Base-by-base conservation (phyloP, 805 yeast genomes). In the Starmerella khaoyaiensis region DNA sequence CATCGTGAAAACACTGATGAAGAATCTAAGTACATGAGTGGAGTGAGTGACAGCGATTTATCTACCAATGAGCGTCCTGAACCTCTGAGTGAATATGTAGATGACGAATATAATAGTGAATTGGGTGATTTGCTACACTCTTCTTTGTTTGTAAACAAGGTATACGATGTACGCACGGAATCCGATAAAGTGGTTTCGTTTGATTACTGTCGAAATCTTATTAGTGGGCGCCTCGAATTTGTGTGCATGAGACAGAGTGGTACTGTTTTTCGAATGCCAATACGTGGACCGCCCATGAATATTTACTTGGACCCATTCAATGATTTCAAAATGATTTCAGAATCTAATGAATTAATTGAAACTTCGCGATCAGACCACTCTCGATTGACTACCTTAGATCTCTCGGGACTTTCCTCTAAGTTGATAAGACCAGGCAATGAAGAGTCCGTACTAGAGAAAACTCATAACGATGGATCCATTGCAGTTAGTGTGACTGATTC, bases 211-310 rank as follows among this genome's bases (percentile, higher is more conserved):
- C 74, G 76, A 1, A 73, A 70, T 39, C 42, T 58, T 3, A 38
- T 51, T 5, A 61, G 72, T 2, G 59, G 55, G n/a, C 67, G 74
- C 17, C 69, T 79, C 7, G 74, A 77, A 48, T 65, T 81, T 40
- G 73, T 86, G 21, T 84, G 96, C 56, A 78, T 86, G 79, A 65
- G 95, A 46, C 93, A 82, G 50, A 79, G 93, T 1, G 96, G 96
- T 3, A 77, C 81, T 36, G 75, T 84, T 0, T 84, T 79, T 57
- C 65, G 78, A 40, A 80, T 80, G 86, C 70, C 77, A 0, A 79
- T 77, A 0, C 59, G 64, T 1, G 87, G 80, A 52, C 69, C 79
- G 34, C 74, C 74, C 22, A 72, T 73, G 25, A 64, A 74, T 7
- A 54, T 79, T 7, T 64, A 62, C 12, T 79, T 84, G 57, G 79